Base-by-base conservation (phyloP, 352 stramenopile genomes). In the Achlya hypogyna region DNA sequence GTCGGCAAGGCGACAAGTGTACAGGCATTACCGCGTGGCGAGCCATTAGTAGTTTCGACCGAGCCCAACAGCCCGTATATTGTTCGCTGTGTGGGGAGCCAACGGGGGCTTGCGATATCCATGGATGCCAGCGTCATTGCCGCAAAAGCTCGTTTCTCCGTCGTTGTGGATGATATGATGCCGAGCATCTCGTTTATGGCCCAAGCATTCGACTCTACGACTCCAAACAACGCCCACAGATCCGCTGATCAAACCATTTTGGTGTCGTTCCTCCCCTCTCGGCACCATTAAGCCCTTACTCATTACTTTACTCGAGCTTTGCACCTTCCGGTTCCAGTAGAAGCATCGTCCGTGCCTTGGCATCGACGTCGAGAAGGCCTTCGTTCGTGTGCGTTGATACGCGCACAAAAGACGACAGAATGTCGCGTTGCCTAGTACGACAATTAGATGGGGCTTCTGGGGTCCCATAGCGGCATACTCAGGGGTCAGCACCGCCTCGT, bases 361-460 rank as follows among this genome's bases (percentile, higher is more conserved):
- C 27, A 31, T 64, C 76, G 5, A 94, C 63, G 63, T 82, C 75
- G 43, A 78, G 67, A 27, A 94, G 75, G 23, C 84, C 80, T 60
- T 91, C 74, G 74, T 94, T 91, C 1, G 84, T 93, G 52, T 89
- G 75, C 10, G 81, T 76, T 6, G 86, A 94, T 10, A 93, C 86
- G 25, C 63, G 53, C 9, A 64, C 35, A 22, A 59, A 73, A 6
- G 51, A 35, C 1, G 51, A 0, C 59, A 45, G 22, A 72, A 51
- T 2, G 67, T 62, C 10, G 69, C 59, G 45, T 8, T 86, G 35
- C 25, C 75, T 84, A 58, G 5, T 62, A 28, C 51, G 23, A 67
- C 5, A 49, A 9, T 53, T 4, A 42, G 1, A 27, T 14, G n/a
- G 0, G 49, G 22, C 47, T 8, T 20, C 16, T n/a, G n/a, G 51